phyloP scores from a whole-genome alignment of 345 rosid species.

The Syzygium aqueum region DNA sequence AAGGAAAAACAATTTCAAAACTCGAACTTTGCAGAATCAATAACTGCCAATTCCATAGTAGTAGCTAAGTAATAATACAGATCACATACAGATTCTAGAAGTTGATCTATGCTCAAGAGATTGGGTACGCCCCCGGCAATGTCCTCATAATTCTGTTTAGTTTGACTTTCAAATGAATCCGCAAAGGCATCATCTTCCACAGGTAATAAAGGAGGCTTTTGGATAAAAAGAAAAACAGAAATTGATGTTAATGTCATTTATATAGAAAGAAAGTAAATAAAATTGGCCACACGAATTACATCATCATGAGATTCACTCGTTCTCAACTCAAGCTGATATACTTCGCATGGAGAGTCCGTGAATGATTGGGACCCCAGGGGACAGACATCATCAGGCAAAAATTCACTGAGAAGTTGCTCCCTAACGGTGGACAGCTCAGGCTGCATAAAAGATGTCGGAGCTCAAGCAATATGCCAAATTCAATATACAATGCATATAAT shows the following conservation, averaged over 20 bases:
- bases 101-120: conserved; percentile 62
- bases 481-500: background rate
- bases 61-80: background rate
- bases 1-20: background rate
- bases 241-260: background rate
- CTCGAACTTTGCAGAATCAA: background rate
- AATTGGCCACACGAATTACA: conserved; percentile 17
- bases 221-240: background rate
- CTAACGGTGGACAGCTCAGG: conserved; percentile 35
- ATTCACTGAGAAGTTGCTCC: conserved; percentile 61
- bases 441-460: conserved; percentile 26
- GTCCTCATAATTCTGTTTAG: conserved; percentile 19
- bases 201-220: conserved; percentile 28
- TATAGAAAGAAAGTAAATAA: background rate
- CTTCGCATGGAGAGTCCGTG: conserved; percentile 30
- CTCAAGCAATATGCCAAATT: background rate
- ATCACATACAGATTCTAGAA: conserved; percentile 58
- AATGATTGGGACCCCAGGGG: conserved; percentile 58
- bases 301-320: conserved; percentile 21
- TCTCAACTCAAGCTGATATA: conserved; percentile 24
- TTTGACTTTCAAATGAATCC: conserved; percentile 34
- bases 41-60: background rate
- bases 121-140: conserved; percentile 20
- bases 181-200: conserved; percentile 50
- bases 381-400: conserved; percentile 81